These are phyloP conservation scores for Eucalyptus curtisii DNA, from an alignment of 345 rosid genomes.

Conservation along the genomic window DNA sequence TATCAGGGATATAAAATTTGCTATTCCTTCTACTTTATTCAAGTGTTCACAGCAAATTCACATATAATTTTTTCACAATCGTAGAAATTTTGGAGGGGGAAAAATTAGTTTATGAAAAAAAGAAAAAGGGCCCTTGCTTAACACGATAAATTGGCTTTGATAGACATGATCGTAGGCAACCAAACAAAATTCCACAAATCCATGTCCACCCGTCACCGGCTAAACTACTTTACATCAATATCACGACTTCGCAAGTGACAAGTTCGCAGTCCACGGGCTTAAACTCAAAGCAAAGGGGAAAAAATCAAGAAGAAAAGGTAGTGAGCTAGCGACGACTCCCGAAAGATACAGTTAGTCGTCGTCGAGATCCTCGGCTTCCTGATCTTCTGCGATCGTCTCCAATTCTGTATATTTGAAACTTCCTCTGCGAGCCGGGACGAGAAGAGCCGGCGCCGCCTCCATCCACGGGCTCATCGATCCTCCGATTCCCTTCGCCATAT, in stretches of 20 bases:
- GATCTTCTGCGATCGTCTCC: conserved; percentile 34
- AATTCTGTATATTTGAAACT: conserved; percentile 8
- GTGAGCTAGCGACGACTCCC: not conserved
- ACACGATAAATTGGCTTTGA: no score
- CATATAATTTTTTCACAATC: not conserved
- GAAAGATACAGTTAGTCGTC: not conserved
- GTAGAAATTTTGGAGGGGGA: not conserved
- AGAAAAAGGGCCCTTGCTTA: no score
- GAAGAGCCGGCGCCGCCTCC: conserved; percentile 27
- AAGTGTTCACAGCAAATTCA: not conserved
- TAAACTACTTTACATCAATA: not conserved
- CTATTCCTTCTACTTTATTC: not conserved
- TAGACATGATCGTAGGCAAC: no score
- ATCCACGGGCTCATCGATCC: conserved; percentile 10
- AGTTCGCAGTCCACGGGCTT: not conserved
- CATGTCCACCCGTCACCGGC: no score
- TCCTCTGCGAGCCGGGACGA: conserved; percentile 2
- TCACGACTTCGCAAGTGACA: not conserved
- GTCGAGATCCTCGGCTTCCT: conserved; percentile 12
- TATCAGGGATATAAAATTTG: not conserved
- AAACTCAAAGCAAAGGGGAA: not conserved
- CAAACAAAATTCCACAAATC: no score
- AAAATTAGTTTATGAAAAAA: no score
- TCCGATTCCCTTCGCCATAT: conserved; percentile 13
- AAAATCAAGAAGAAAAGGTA: not conserved